A percentile compares a stretch with the other conserved stretches of the same genome.
These are phyloP conservation scores for Marchantia polymorpha DNA, from an alignment of 225 moss, liverwort and hornwort species.

Conservation along the genomic window DNA sequence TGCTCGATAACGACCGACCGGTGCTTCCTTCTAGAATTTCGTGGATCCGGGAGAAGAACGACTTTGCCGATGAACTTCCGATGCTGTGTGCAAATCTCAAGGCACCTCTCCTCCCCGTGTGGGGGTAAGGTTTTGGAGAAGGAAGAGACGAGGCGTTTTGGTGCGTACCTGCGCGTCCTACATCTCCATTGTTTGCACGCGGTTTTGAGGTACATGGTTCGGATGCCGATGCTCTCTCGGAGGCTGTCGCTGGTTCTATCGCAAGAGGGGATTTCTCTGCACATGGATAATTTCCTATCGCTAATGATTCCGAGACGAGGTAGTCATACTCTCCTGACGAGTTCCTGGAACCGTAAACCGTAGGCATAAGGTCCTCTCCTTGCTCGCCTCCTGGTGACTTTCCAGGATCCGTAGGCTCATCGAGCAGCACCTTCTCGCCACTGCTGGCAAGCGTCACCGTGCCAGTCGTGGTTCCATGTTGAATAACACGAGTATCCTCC, in stretches of 20 bases:
- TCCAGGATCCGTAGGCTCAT: neutral
- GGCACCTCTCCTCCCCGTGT: neutral
- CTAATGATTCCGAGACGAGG: neutral
- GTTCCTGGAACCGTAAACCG: no score
- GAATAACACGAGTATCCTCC: neutral
- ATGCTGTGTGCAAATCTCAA: neutral
- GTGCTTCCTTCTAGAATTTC: neutral
- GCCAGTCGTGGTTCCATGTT: no score
- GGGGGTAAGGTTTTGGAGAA: neutral
- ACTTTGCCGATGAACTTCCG: conserved; percentile 1
- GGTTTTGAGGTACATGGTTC: neutral
- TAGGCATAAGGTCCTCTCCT: no score
- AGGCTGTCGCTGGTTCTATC: neutral
- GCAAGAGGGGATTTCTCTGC: no score
- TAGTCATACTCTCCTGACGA: neutral
- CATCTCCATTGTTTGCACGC: neutral
- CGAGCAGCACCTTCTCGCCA: neutral
- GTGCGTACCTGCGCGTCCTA: neutral
- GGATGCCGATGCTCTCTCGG: neutral
- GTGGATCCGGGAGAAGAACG: neutral
- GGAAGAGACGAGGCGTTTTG: neutral
- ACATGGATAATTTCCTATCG: no score
- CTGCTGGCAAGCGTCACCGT: neutral
- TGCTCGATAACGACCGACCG: neutral
- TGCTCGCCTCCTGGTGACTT: neutral